Percentiles rank a stretch among this genome's conserved stretches.
Conservation (phyloP, 768 basidiomycete genomes). For the Chlorophyllum brunneum region DNA sequence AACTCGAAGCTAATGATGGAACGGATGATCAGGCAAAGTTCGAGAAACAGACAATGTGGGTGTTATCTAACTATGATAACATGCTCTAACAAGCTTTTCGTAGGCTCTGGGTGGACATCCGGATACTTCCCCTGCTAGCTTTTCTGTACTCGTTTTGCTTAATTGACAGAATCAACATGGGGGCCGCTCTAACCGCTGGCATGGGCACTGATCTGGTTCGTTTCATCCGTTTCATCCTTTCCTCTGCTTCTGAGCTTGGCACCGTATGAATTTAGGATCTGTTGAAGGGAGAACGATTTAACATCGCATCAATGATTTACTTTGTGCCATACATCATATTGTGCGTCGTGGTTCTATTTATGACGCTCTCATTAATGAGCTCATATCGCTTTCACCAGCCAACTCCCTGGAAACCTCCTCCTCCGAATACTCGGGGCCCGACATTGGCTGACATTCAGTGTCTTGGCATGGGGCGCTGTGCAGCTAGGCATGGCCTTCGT, state of each 20-base stretch:
- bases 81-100: not conserved
- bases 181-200: conserved; percentile 38
- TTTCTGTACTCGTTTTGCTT: conserved; percentile 38
- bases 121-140: conserved; percentile 38
- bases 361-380: not conserved
- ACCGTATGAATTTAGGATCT: conserved; percentile 22
- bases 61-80: not conserved
- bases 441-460: conserved; percentile 39
- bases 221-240: not conserved
- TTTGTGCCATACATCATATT: conserved; percentile 43
- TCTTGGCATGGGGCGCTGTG: conserved; percentile 39
- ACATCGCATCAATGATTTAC: conserved; percentile 38
- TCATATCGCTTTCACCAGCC: conserved; percentile 24
- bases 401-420: conserved; percentile 42
- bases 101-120: conserved; percentile 39
- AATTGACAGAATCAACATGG: conserved; percentile 42
- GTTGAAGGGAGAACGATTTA: conserved; percentile 32
- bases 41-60: conserved; percentile 35
- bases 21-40: conserved; percentile 16
- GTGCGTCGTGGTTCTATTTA: conserved; percentile 21
- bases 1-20: not conserved
- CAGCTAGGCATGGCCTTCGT: conserved; percentile 45
- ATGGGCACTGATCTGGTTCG: conserved; percentile 37
- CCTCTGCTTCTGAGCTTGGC: not conserved
- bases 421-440: conserved; percentile 40